Evolutionary conservation across 306 rosid genomes (phyloP), one percentile per base, ranked within the genome.

Genomic region (Cucurbita pepo): DNA sequence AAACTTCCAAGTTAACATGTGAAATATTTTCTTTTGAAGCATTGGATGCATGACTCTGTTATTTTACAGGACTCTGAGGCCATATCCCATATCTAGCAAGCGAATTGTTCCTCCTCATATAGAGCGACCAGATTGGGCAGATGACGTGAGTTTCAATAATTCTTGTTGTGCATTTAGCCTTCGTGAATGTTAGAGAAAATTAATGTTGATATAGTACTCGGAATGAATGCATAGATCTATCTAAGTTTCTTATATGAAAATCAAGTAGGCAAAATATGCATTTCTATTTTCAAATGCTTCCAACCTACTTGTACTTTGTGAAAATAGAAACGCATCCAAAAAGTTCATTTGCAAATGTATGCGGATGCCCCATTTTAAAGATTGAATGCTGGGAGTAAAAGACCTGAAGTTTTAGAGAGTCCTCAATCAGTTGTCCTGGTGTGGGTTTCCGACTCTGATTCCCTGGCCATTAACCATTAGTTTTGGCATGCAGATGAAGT

Each of bases 101-200:
- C 86, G 84, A 41, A 8, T 58, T 41, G 84, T 94, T 72, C 98
- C 97, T 60, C 79, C 86, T 73, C 80, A 83, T 76, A 84, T 94
- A 80, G 91, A 74, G 75, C 77, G 48, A 74, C 97, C 99, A 22
- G 99, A 94, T 69, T 91, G 99, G 99, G 97, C 97, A 70, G 79
- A 63, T 75, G 92, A 86, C 81, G 99, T 94, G 80, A 89, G 97
- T 83, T 45, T 66, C 40, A 66, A 50, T 66, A 66, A 45, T 21
- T 66, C 11, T 18, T 40, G 53, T 18, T 19, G 10, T n/a, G 53
- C 5, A 43, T 41, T 6, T 18, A 41, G 9, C 43, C 5, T 16
- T 36, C 21, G 1, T 61, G 47, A 61, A 61, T 61, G 48, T 14
- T 38, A 3, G 69, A 61, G 47, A 7, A 36, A 15, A 16, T 61